phyloP scores from a whole-genome alignment of 306 rosid genomes.

The Cyclanthera cordifolia region DNA sequence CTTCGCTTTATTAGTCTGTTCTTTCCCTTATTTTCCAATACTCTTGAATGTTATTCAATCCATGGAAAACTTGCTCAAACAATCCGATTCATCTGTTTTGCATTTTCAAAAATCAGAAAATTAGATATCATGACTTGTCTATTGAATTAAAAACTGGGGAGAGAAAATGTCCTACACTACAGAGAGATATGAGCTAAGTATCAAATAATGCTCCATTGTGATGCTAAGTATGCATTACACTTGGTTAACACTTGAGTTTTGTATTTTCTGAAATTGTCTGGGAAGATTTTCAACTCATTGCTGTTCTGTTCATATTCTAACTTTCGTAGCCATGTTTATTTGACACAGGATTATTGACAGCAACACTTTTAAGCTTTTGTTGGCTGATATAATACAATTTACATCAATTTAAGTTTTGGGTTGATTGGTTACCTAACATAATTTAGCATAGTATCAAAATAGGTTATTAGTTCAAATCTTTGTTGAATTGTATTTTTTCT shows the following conservation, averaged over 20 bases:
- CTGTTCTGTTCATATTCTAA: background rate
- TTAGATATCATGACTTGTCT: too few relatives aligned
- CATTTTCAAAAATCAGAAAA: background rate
- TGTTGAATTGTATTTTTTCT: too few relatives aligned
- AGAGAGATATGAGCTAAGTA: too few relatives aligned
- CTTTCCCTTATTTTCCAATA: background rate
- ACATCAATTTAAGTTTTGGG: too few relatives aligned
- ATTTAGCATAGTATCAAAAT: too few relatives aligned
- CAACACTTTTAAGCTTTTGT: too few relatives aligned
- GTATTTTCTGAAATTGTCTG: background rate
- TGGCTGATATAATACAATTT: too few relatives aligned
- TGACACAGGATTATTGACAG: background rate
- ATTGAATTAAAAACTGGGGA: too few relatives aligned
- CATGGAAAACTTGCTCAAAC: background rate
- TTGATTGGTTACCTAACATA: too few relatives aligned
- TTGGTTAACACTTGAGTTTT: background rate
- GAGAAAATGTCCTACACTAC: too few relatives aligned
- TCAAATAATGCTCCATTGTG: too few relatives aligned
- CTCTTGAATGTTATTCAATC: background rate
- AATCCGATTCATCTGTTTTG: background rate
- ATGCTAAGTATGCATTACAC: background rate
- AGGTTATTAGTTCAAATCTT: too few relatives aligned
- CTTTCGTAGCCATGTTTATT: background rate
- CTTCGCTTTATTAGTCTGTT: slow-evolving; percentile 1
- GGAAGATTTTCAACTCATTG: slow-evolving; percentile 3